Evolutionary conservation across 2,329 filamentous ascomycete species (phyloP).

Genomic region (Penicillium nordicum): DNA sequence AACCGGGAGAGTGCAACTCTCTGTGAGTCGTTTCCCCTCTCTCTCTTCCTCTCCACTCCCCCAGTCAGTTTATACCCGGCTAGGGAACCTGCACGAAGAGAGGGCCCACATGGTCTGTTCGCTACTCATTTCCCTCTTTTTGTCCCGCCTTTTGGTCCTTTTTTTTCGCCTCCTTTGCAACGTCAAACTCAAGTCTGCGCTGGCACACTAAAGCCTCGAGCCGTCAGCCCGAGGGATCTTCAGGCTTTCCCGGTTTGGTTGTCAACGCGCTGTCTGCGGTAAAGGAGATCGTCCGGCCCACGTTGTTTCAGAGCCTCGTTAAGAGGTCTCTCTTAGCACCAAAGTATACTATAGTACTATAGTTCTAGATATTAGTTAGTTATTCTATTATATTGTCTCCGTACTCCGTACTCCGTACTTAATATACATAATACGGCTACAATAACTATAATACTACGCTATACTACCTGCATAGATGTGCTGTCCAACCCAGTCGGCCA

Average conservation of each 20-base stretch:
- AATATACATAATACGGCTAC: neutral
- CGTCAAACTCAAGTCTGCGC: neutral
- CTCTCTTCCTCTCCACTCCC: constrained; percentile 3
- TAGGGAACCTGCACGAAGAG: constrained; percentile 4
- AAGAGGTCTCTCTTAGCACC: neutral
- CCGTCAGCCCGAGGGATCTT: constrained; percentile 4
- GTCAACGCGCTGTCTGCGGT: constrained; percentile 6
- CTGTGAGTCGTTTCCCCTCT: neutral
- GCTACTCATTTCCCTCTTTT: neutral
- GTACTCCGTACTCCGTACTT: too few species aligned
- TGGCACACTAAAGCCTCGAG: constrained; percentile 3
- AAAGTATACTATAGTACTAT: neutral
- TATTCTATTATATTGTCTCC: neutral
- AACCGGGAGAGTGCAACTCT: constrained; percentile 9
- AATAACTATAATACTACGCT: neutral
- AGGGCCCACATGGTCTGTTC: constrained; percentile 7
- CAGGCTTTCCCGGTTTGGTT: constrained; percentile 5
- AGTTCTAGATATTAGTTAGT: neutral
- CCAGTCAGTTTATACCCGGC: constrained; percentile 7
- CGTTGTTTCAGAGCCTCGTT: constrained; percentile 12
- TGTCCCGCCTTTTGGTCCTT: neutral
- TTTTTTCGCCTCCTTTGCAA: neutral
- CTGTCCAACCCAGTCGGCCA: constrained; percentile 1
- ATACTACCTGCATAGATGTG: constrained; percentile 3
- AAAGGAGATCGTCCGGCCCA: constrained; percentile 5